Base-by-base conservation (phyloP, 1,284 basidiomycete genomes). In the Papiliotrema nemorosa region DNA sequence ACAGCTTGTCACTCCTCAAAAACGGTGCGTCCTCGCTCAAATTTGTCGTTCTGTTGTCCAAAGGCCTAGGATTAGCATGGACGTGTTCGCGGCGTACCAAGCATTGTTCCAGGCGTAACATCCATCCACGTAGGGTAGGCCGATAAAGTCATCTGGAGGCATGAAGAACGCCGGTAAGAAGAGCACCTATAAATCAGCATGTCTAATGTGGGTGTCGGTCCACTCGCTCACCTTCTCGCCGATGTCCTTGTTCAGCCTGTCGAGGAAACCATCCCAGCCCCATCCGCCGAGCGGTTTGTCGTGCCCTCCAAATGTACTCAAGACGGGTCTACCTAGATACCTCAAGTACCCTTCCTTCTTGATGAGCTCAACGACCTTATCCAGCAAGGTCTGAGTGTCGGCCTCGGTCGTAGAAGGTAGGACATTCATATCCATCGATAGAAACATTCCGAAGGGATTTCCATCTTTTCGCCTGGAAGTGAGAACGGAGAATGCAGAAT, bases 161-260 rank as follows among this genome's bases (percentile, higher is more conserved):
- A 66, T 50, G 58, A 76, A 76, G 59, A 74, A 76, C 2, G 69
- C 58, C 0, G 75, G 75, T 49, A 68, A 65, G 63, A 76, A 75
- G 44, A 65, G 64, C 25, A 72, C 57, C 60, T 67, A 49, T 7
- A 24, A 20, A 29, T 50, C 40, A 47, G 46, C 27, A 20, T 35
- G 5, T 37, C n/a, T 26, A 20, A 29, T 6, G 25, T 25, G 16
- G 20, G 46, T 18, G 9, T 42, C 21, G 7, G 13, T 12, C 16
- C 22, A 24, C 12, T 13, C 10, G 47, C 62, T 45, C 29, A 66
- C 63, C 47, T 66, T 52, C 31, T 64, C 42, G 1, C 54, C 60
- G 31, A 60, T n/a, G 4, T 49, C 31, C 4, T 31, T 13, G 9
- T 66, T 57, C 7, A 74, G 50, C 12, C 47, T 47, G 1, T 43